Base-by-base conservation (phyloP, 768 basidiomycete species). In the Exsudoporus frostii region DNA sequence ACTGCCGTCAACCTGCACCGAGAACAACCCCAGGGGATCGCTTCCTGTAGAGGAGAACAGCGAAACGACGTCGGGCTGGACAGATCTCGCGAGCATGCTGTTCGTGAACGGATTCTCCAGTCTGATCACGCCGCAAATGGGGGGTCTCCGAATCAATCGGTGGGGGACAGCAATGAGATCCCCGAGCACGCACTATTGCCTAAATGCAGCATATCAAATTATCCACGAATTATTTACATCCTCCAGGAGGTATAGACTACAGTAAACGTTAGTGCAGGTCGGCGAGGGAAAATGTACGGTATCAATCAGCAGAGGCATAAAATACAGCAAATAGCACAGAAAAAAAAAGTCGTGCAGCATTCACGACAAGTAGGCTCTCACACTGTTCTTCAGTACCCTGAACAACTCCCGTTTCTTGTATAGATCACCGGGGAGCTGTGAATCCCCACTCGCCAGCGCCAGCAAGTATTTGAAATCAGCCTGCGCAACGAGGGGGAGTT, bases 381-480 rank as follows among this genome's bases (percentile, higher is more conserved):
- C 75, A n/a, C 72, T 65, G 5, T 58, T 63, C 65, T 80, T 88
- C 66, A 91, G 61, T 39, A 78, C 69, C 45, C 55, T 73, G 45
- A 92, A 63, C 11, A 87, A 71, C 60, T 84, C 79, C 58, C 73
- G 74, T 53, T 72, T 74, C 60, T 78, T 76, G 15, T 79, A 79
- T 5, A 71, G 65, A 64, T 89, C 79, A 19, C 76, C 76, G 1
- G 85, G 80, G 57, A 88, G 65, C 42, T 73, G 64, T 5, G 73
- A 51, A 55, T 79, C 73, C 5, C 86, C 85, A 5, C 68, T 79
- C 9, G 78, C 87, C 29, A 89, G 65, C 44, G 79, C 79, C 58
- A 81, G 75, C 41, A 98, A 76, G 69, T 86, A 96, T 1, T 80
- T 83, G 66, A 97, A 95, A 69, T 98, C 95, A 2, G 94, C 93